Conservation (phyloP, 768 basidiomycete genomes). For the Suillus occidentalis region DNA sequence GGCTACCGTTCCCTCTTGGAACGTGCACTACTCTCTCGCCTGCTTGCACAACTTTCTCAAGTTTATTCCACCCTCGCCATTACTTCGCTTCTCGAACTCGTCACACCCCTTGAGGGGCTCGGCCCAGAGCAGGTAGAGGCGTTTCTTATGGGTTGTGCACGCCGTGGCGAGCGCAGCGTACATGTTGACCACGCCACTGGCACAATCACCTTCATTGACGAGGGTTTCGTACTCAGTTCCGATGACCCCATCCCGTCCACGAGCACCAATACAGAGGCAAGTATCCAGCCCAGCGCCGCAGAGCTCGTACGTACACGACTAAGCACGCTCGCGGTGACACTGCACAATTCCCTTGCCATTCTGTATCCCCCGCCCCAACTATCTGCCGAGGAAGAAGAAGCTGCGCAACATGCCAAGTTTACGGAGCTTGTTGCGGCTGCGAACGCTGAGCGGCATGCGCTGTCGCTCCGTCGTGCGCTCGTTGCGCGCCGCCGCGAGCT, state of each 20-base stretch:
- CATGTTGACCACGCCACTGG: constrained; percentile 88
- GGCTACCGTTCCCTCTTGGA: constrained; percentile 89
- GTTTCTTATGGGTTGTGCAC: constrained; percentile 91
- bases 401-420: constrained; percentile 51
- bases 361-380: constrained; percentile 47
- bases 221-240: constrained; percentile 54
- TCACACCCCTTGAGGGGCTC: constrained; percentile 65
- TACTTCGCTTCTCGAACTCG: constrained; percentile 72
- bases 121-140: constrained; percentile 79
- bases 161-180: constrained; percentile 81
- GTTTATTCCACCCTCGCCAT: constrained; percentile 89
- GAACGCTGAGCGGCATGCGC: constrained; percentile 74
- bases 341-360: constrained; percentile 67
- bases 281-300: constrained; percentile 69
- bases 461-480: constrained; percentile 73
- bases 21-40: constrained; percentile 86
- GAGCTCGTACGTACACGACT: constrained; percentile 79
- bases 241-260: constrained; percentile 30
- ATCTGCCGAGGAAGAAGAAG: constrained; percentile 49
- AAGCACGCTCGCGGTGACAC: constrained; percentile 66
- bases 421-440: constrained; percentile 60
- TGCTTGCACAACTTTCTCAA: constrained; percentile 88
- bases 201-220: constrained; percentile 81
- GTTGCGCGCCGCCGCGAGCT: constrained; percentile 85
- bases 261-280: constrained; percentile 36